phyloP scores from a whole-genome alignment of 1,284 basidiomycete genomes.

The Ustilago vetiveriae region DNA sequence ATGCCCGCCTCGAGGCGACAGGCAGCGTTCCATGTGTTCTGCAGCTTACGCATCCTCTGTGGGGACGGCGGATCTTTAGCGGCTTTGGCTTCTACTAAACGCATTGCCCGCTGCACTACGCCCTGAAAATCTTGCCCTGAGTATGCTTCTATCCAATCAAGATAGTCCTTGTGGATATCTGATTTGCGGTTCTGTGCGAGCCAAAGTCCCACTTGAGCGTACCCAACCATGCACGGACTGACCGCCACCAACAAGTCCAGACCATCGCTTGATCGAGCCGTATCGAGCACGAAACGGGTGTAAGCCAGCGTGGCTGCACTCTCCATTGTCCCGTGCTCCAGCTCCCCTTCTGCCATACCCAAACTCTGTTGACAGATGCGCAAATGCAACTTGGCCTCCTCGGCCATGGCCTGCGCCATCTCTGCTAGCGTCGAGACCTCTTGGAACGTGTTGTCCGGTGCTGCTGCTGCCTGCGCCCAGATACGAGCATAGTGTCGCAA shows the following conservation, averaged over 20 bases:
- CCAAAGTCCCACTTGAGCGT: slow-evolving; percentile 86
- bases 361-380: slow-evolving; percentile 46
- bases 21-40: slow-evolving; percentile 78
- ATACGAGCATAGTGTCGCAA: slow-evolving; percentile 70
- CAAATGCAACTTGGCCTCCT: slow-evolving; percentile 56
- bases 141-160: slow-evolving; percentile 84
- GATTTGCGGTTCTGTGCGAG: slow-evolving; percentile 67
- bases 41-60: slow-evolving; percentile 75
- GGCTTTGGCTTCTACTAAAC: slow-evolving; percentile 68
- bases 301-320: slow-evolving; percentile 60
- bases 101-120: slow-evolving; percentile 78
- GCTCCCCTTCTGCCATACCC: slow-evolving; percentile 39
- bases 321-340: slow-evolving; percentile 49
- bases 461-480: slow-evolving; percentile 74
- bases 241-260: slow-evolving; percentile 81
- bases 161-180: slow-evolving; percentile 23
- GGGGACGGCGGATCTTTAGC: slow-evolving; percentile 76
- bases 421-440: slow-evolving; percentile 76
- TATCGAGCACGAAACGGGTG: slow-evolving; percentile 62
- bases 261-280: slow-evolving; percentile 72
- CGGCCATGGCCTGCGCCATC: slow-evolving; percentile 67
- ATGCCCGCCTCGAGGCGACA: slow-evolving; percentile 84
- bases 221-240: slow-evolving; percentile 86
- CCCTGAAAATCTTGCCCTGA: slow-evolving; percentile 76
- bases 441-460: slow-evolving; percentile 69